Base-by-base conservation (phyloP, 345 rosid genomes). In the Euclidium syriacum region DNA sequence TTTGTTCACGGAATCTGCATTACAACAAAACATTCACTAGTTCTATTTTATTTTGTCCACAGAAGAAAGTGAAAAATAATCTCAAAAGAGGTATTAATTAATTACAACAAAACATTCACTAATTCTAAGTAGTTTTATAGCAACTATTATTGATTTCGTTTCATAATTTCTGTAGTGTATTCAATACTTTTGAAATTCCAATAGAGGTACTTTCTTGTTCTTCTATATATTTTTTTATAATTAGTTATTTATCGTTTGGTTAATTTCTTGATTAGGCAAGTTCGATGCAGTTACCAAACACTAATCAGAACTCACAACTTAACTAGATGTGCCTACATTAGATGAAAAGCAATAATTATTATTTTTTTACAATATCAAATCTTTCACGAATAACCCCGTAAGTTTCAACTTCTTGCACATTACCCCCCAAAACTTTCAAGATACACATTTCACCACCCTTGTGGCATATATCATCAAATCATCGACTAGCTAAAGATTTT, bases 391-490 rank as follows among this genome's bases (percentile, higher is more conserved):
- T 41, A 26, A 46, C 42, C 74, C 51, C 68, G 8, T 53, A 53
- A 61, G 56, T 46, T 61, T 15, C n/a, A 69, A 44, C 58, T 53
- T 61, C 50, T 52, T 1, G 16, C 6, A 53, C 62, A 35, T 35
- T 53, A 61, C 52, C 62, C 62, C 50, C 74, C 56, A 61, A 53
- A 53, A 61, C 68, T 44, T 61, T 53, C 57, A 52, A 52, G 43
- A 35, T 17, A 43, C 63, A 38, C 23, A 32, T n/a, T 47, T 70
- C 68, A 29, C 51, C 43, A 43, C 74, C 3, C 68, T 27, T 34
- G 48, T 69, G 25, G 56, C 4, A 27, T 46, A 61, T 53, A 61
- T 25, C 11, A 53, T 53, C 63, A 46, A 11, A 60, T 52, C 60
- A 52, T 44, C 50, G 18, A 27, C 57, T 36, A 53, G 63, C 57